Evolutionary conservation across 192 early-diverging fungal species (phyloP).

Genomic region (Coemansia sp.): DNA sequence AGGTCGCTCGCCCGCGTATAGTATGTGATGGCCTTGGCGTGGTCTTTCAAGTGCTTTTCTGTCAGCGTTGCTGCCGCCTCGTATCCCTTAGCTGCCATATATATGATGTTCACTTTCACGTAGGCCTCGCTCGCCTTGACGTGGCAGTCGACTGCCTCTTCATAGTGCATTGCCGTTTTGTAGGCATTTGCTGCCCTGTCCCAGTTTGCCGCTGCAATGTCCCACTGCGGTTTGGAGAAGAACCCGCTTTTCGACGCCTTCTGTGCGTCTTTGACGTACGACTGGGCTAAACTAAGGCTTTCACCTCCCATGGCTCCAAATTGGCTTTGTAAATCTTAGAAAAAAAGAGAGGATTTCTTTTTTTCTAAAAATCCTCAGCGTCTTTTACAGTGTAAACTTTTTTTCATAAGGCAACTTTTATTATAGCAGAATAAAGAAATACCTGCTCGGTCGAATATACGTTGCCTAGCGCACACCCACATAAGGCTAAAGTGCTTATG

Average conservation of each 20-base stretch:
- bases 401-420: too few relatives aligned
- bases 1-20: slow-evolving; percentile 47
- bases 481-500: slow-evolving; percentile 55
- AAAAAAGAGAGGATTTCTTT: too few relatives aligned
- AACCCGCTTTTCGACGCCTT: slow-evolving; percentile 47
- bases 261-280: slow-evolving; percentile 42
- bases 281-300: slow-evolving; percentile 37
- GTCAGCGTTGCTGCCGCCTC: slow-evolving; percentile 33
- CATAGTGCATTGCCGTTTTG: slow-evolving; percentile 35
- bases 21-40: slow-evolving; percentile 18
- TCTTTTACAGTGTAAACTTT: too few relatives aligned
- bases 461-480: too few relatives aligned
- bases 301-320: slow-evolving; percentile 21
- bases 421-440: too few relatives aligned
- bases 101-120: slow-evolving; percentile 32
- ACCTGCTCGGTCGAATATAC: too few relatives aligned
- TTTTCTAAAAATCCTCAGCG: too few relatives aligned
- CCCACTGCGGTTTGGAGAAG: slow-evolving; percentile 51
- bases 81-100: slow-evolving; percentile 33
- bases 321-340: background rate
- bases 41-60: slow-evolving; percentile 33
- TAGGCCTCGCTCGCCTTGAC: slow-evolving; percentile 39
- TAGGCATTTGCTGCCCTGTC: slow-evolving; percentile 42
- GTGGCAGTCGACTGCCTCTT: slow-evolving; percentile 36
- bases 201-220: slow-evolving; percentile 41